Conservation (phyloP, 129 eudicot species). For the Heracleum sosnowskyi region DNA sequence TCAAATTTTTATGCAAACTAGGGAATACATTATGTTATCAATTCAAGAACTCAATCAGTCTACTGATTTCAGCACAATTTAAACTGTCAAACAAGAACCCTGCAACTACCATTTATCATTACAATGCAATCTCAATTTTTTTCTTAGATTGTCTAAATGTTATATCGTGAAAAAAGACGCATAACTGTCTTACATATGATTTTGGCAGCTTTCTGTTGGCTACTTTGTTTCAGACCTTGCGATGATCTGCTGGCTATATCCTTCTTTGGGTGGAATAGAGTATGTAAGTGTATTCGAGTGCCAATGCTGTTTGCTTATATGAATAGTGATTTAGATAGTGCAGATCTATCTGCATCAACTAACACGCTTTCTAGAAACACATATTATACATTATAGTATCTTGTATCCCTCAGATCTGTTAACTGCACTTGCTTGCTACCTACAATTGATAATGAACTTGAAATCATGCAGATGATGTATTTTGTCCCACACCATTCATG, state of each 20-base stretch:
- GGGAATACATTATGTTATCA: not conserved
- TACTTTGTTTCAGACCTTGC: slow-evolving; percentile 86
- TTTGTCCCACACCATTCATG: not conserved
- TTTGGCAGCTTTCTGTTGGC: slow-evolving; percentile 87
- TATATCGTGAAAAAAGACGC: not conserved
- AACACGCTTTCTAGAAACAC: slow-evolving; percentile 3
- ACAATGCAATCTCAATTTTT: not conserved
- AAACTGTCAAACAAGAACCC: not conserved
- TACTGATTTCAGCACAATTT: not conserved
- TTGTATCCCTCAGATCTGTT: not conserved
- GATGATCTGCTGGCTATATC: slow-evolving; percentile 89
- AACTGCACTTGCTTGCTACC: not conserved
- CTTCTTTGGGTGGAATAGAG: slow-evolving; percentile 92
- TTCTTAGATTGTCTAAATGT: not conserved
- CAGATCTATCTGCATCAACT: not conserved
- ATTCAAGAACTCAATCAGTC: not conserved
- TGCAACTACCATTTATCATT: not conserved
- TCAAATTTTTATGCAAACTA: not conserved
- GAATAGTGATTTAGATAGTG: not conserved
- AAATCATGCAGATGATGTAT: not conserved
- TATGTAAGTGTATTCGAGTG: slow-evolving; percentile 56
- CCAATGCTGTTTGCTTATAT: slow-evolving; percentile 4
- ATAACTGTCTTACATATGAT: slow-evolving; percentile 15
- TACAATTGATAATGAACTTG: not conserved
- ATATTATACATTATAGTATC: not conserved